Percentiles rank a stretch among this genome's conserved stretches.
phyloP scores from a whole-genome alignment of 202 grass and related monocot genomes.

The Digitaria exilis region DNA sequence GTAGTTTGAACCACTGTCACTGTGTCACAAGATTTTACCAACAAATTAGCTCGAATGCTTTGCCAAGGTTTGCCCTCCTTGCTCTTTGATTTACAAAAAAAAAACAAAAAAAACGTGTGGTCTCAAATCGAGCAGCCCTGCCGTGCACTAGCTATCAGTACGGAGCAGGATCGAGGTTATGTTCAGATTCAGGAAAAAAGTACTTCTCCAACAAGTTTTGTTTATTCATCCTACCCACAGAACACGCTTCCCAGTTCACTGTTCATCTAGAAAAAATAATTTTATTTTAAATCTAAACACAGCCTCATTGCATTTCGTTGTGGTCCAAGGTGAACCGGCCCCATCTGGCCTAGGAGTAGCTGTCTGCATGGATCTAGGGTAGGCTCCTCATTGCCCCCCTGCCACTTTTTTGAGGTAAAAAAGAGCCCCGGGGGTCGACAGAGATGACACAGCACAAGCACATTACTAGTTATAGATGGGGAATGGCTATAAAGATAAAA shows the following conservation, averaged over 20 bases:
- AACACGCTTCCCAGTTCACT: too few species aligned
- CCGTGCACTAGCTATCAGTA: neutral
- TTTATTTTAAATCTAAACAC: too few species aligned
- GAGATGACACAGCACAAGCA: neutral
- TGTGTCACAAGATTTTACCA: too few species aligned
- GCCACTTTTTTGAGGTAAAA: conserved; percentile 24
- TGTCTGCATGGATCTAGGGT: neutral
- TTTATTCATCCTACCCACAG: too few species aligned
- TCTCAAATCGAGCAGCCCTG: neutral
- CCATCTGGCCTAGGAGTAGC: neutral
- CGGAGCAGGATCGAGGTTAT: neutral
- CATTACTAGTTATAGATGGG: too few species aligned
- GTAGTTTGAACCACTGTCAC: neutral
- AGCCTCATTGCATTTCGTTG: neutral
- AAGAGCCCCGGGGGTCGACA: neutral
- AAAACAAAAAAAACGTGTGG: too few species aligned
- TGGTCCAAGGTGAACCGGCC: neutral
- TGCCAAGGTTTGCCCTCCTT: neutral
- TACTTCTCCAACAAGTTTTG: too few species aligned
- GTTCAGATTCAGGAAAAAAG: too few species aligned
- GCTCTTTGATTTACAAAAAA: neutral
- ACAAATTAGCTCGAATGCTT: neutral
- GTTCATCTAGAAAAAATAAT: too few species aligned
- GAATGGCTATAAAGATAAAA: neutral
- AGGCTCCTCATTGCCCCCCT: neutral